Evolutionary conservation across 768 basidiomycete genomes (phyloP), one percentile per base, ranked within the genome.

Genomic region (Austroboletus festivus): DNA sequence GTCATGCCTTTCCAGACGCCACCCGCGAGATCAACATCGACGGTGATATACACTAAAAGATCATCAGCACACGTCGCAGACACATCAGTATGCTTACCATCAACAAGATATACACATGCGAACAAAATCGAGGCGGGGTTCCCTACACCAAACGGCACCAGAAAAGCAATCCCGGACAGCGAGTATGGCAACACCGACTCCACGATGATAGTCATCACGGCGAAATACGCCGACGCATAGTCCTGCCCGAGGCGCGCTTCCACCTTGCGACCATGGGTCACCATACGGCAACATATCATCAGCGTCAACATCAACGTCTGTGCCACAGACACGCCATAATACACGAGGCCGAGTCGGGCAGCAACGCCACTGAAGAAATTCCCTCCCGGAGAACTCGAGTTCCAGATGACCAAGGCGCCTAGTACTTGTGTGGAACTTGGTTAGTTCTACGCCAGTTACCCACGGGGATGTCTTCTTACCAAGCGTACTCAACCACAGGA

Each of bases 171-270:
- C 26, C 63, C 63, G 0, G 54, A 52, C 5, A 65, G 28, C 31
- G 64, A 54, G 37, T 58, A 65, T 15, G 63, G 63, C 21, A 65
- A 22, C 45, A 62, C 51, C 0, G 58, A 66, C 49, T 64, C 63
- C 30, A 64, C 39, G 16, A 61, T 28, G 15, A 63, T 19, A 2
- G 56, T 21, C 23, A 56, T 2, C 31, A 56, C 23, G 0, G 50
- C 30, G 18, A 63, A 58, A 47, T 64, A 64, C 24, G 53, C 53
- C 1, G 15, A 19, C n/a, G 61, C 56, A 5, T 54, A 52, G 11
- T 60, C 60, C 9, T 39, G 12, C 15, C 60, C 63, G 16, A 64
- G 61, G 2, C 22, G 19, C 13, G 41, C 37, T 39, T 42, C 48
- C 53, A 53, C 47, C 31, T 20, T 46, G 7, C 19, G 49, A 8